Evolutionary conservation across 1,139 yeast species (phyloP).

Genomic region (Saccharomyces pastorianus): DNA sequence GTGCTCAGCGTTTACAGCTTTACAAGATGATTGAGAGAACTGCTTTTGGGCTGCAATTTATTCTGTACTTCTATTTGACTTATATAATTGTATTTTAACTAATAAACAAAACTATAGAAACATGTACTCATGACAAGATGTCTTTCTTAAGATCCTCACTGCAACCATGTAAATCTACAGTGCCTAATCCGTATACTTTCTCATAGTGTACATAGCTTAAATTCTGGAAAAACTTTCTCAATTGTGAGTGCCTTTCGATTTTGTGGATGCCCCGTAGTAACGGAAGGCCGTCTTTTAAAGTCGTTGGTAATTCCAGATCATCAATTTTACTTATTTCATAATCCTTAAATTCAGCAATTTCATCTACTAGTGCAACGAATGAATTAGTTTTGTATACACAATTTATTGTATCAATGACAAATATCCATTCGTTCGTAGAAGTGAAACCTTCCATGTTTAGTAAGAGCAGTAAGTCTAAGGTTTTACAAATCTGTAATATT

Average conservation of each 20-base stretch:
- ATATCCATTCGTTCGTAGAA: slow-evolving; percentile 71
- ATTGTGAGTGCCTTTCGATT: slow-evolving; percentile 35
- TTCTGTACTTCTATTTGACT: background rate
- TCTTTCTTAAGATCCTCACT: slow-evolving; percentile 50
- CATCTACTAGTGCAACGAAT: slow-evolving; percentile 41
- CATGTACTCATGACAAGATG: slow-evolving; percentile 35
- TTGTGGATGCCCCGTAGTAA: slow-evolving; percentile 40
- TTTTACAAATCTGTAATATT: slow-evolving; percentile 57
- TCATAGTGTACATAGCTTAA: slow-evolving; percentile 69
- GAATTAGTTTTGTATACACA: slow-evolving; percentile 41
- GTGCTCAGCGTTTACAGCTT: slow-evolving; percentile 64
- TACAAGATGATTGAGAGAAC: background rate
- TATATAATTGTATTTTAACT: background rate
- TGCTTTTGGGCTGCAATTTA: background rate
- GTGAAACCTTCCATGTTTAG: slow-evolving; percentile 73
- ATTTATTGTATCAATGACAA: slow-evolving; percentile 64
- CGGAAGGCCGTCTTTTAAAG: slow-evolving; percentile 45
- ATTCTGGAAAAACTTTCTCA: slow-evolving; percentile 63
- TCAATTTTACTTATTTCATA: slow-evolving; percentile 16
- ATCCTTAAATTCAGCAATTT: slow-evolving; percentile 40
- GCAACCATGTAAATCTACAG: slow-evolving; percentile 43
- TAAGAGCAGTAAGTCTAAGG: slow-evolving; percentile 64
- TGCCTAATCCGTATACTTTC: slow-evolving; percentile 50
- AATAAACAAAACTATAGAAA: background rate
- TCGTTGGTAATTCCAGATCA: slow-evolving; percentile 23